Evolutionary conservation across 768 basidiomycete genomes (phyloP), one percentile per base, ranked within the genome.

Genomic region (Agrocybe praecox): DNA sequence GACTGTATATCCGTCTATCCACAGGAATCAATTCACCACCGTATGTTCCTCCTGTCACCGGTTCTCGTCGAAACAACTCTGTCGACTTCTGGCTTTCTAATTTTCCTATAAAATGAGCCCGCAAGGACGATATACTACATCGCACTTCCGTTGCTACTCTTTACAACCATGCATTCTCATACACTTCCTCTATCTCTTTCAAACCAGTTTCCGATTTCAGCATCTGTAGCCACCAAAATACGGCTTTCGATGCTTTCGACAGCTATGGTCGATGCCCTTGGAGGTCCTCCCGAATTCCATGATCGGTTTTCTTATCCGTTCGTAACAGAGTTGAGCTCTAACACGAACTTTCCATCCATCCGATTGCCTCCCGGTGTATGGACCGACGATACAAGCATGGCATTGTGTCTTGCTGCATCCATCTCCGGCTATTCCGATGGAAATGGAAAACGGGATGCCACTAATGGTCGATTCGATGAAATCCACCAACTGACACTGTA

Each of bases 351-450:
- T 12, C 6, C 12, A 3, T 14, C 4, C 36, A 6, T 40, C 59
- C 46, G 44, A 18, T 65, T 76, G 9, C 66, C 67, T 0, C 61
- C 72, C 2, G 79, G 79, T 3, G 69, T 74, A 22, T 82, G 78
- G 78, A 80, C 79, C 14, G 79, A 81, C 63, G 79, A 80, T 58
- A 80, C 78, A 1, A 77, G 75, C 33, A 79, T 77, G 77, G 72
- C 73, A 15, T 72, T 82, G 2, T 78, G 76, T 52, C 70, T 82
- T 12, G 77, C 76, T 6, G 66, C 68, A 6, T 79, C 79, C n/a
- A n/a, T 12, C 59, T 80, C 26, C 4, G 26, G 9, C 43, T 68
- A 72, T 17, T 71, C 71, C 0, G 71, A 62, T 29, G 9, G 26
- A 61, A 65, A 12, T 79, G 76, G 76, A 64, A 65, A 47, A 54